phyloP scores from a whole-genome alignment of 1,284 basidiomycete genomes.

The Macrocystidia cucumis region DNA sequence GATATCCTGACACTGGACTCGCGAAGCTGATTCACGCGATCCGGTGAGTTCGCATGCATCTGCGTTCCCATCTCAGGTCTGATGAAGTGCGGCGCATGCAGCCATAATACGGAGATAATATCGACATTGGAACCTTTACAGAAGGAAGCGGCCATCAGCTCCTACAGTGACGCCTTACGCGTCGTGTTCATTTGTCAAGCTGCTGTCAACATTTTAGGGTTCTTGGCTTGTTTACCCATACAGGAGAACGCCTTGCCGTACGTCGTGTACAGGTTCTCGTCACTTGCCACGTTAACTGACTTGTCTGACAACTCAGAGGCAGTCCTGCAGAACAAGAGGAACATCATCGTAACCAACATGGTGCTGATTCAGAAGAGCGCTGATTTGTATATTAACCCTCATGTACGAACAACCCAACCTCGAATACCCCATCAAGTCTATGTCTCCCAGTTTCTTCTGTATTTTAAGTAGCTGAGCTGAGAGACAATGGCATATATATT shows the following conservation, averaged over 20 bases:
- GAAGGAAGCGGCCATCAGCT: slow-evolving; percentile 66
- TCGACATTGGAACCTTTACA: slow-evolving; percentile 55
- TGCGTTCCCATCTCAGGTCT: slow-evolving; percentile 6
- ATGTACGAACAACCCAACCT: no score
- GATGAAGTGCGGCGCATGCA: slow-evolving; percentile 19
- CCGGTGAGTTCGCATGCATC: slow-evolving; percentile 44
- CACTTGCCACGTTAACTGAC: not conserved
- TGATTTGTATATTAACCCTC: no score
- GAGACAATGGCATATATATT: no score
- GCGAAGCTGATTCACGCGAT: slow-evolving; percentile 62
- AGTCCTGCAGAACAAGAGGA: slow-evolving; percentile 57
- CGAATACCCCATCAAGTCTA: no score
- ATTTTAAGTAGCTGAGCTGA: slow-evolving; percentile 1
- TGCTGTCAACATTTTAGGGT: slow-evolving; percentile 53
- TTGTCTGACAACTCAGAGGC: slow-evolving; percentile 31
- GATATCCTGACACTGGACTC: slow-evolving; percentile 13
- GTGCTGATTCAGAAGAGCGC: no score
- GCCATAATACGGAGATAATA: slow-evolving; percentile 81
- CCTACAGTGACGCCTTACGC: slow-evolving; percentile 79
- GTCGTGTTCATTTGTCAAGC: slow-evolving; percentile 81
- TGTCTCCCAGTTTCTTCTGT: no score
- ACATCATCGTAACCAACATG: slow-evolving; percentile 33
- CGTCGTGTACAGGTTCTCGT: slow-evolving; percentile 21
- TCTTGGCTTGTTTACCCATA: slow-evolving; percentile 62
- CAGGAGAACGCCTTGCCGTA: slow-evolving; percentile 71